phyloP scores from a whole-genome alignment of 2,329 filamentous ascomycete species.

The Talaromyces sp. region DNA sequence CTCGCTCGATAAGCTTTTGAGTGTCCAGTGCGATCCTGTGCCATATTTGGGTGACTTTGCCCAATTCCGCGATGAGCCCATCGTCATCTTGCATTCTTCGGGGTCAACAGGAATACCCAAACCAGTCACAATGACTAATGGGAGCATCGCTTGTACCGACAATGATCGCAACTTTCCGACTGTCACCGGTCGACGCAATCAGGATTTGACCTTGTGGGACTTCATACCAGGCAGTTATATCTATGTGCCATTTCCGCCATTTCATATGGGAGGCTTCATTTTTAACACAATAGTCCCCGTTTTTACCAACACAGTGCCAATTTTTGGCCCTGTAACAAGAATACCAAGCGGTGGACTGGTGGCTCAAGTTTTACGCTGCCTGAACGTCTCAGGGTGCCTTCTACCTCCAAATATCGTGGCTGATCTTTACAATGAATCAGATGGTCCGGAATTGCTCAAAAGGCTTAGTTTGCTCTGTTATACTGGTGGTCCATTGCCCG shows the following conservation, averaged over 20 bases:
- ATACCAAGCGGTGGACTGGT: slow-evolving; percentile 4
- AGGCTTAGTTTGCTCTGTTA: slow-evolving; percentile 5
- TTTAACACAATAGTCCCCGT: background rate
- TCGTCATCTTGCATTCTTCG: slow-evolving; percentile 8
- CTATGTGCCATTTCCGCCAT: slow-evolving; percentile 7
- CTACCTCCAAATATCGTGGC: slow-evolving; percentile 2
- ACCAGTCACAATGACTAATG: slow-evolving; percentile 1
- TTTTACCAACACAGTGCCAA: background rate
- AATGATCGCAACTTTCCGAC: slow-evolving; percentile 8
- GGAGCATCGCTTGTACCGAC: background rate
- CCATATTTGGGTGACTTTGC: background rate
- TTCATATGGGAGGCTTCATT: slow-evolving; percentile 10
- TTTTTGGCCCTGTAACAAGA: slow-evolving; percentile 8
- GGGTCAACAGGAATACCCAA: slow-evolving; percentile 14
- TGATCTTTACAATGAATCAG: background rate
- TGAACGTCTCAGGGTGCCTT: slow-evolving; percentile 3
- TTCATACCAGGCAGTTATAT: slow-evolving; percentile 1
- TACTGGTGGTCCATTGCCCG: slow-evolving; percentile 6
- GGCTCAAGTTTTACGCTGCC: background rate
- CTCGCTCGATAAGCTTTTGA: background rate
- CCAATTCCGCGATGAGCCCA: background rate
- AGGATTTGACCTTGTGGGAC: slow-evolving; percentile 10
- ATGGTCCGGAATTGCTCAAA: background rate
- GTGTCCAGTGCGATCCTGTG: background rate
- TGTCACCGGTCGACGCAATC: background rate